These are phyloP conservation scores for Cyberlindnera sargentensis DNA, from an alignment of 805 yeast genomes.

Conservation along the genomic window DNA sequence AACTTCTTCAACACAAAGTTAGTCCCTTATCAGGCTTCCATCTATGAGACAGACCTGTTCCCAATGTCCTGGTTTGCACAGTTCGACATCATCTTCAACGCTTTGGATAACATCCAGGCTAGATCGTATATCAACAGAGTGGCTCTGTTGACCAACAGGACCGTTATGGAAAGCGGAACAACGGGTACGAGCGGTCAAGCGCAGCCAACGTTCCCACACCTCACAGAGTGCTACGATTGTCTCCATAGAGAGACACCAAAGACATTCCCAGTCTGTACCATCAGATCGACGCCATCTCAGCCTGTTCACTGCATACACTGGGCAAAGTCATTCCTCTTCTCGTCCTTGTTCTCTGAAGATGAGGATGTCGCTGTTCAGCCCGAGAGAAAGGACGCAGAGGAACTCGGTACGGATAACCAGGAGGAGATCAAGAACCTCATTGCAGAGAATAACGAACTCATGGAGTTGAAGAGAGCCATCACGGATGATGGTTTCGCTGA, in stretches of 20 bases:
- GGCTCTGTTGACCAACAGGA: slow-evolving; percentile 64
- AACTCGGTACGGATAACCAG: slow-evolving; percentile 55
- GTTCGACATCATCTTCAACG: slow-evolving; percentile 80
- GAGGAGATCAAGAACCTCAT: slow-evolving; percentile 58
- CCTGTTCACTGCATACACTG: slow-evolving; percentile 96
- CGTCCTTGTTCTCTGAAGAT: slow-evolving; percentile 65
- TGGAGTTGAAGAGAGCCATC: slow-evolving; percentile 38
- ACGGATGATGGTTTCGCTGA: slow-evolving; percentile 26
- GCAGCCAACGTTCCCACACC: slow-evolving; percentile 79
- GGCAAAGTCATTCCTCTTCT: slow-evolving; percentile 89
- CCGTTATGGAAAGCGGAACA: slow-evolving; percentile 90
- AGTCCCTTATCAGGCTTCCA: slow-evolving; percentile 78
- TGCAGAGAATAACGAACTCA: slow-evolving; percentile 61
- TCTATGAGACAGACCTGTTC: slow-evolving; percentile 68
- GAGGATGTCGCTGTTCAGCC: slow-evolving; percentile 24
- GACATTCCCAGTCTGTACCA: slow-evolving; percentile 93
- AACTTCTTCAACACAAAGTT: slow-evolving; percentile 54
- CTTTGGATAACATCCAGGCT: slow-evolving; percentile 90
- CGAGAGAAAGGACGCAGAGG: slow-evolving; percentile 30
- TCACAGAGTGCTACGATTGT: slow-evolving; percentile 92
- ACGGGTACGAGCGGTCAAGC: slow-evolving; percentile 93
- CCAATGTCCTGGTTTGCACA: slow-evolving; percentile 71
- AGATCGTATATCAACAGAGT: slow-evolving; percentile 82
- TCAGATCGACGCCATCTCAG: slow-evolving; percentile 92
- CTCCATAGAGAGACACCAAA: slow-evolving; percentile 81